Base-by-base conservation (phyloP, 1,139 yeast species). In the Kodamaea plutei region DNA sequence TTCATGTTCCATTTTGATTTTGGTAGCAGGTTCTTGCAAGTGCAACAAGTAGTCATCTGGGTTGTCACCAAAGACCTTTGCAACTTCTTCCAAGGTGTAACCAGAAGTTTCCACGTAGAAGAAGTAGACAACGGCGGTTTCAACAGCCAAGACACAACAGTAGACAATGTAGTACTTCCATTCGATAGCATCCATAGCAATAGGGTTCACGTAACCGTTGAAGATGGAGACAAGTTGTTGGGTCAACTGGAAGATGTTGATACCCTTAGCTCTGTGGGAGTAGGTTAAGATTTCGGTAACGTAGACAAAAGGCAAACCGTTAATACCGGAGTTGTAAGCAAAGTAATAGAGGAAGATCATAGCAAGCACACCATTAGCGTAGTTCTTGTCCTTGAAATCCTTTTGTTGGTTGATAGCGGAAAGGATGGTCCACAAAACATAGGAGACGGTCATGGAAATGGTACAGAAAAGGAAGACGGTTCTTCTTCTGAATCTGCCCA, bases 91-190 rank as follows among this genome's bases (percentile, higher is more conserved):
- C 54, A 73, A 61, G 7, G 77, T 66, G 47, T 69, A 61, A 16
- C 77, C 77, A 23, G 69, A 54, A 12, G 77, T 72, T 50, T 73
- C 79, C 23, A 72, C 70, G 46, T 57, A 67, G 44, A 61, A 57
- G 54, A 72, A 61, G 44, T 50, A 61, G 22, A 64, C 68, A 20
- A 64, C 50, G 9, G 48, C 35, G 13, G 63, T 41, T 39, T 67
- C 72, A 26, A 61, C 64, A 2, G 54, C 60, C 26, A 67, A 44
- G 22, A 60, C 44, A 50, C 67, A 59, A 41, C 70, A 56, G 53
- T 52, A 75, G 7, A 76, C 78, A 41, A 76, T 73, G 50, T 76
- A 77, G 56, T 74, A 76, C 46, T 71, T 74, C 79, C 80, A 76
- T 24, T 61, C 63, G 40, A 76, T 69, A 21, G 70, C 69, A 36